Conservation (phyloP, 345 rosid genomes). For the Cochlearia excelsa region DNA sequence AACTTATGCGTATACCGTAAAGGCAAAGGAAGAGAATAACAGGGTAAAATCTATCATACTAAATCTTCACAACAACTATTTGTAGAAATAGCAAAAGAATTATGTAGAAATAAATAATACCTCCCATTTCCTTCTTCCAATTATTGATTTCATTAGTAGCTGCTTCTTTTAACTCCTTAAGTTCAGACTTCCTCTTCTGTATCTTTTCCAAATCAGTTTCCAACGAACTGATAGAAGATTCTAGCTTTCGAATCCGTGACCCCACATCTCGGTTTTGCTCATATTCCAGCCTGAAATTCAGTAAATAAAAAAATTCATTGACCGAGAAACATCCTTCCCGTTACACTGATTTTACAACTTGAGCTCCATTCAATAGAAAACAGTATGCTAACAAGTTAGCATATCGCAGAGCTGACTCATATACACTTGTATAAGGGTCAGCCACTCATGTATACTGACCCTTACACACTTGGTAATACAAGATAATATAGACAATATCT, state of each 20-base stretch:
- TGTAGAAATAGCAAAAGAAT: neutral
- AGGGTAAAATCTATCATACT: too few species aligned
- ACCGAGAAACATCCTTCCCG: constrained; percentile 7
- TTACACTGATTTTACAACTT: constrained; percentile 16
- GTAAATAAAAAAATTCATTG: constrained; percentile 5
- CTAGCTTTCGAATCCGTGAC: constrained; percentile 73
- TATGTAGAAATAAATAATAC: constrained; percentile 39
- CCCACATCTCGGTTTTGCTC: constrained; percentile 91
- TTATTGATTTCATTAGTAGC: constrained; percentile 55
- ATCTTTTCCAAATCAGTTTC: constrained; percentile 62
- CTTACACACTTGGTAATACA: constrained; percentile 17
- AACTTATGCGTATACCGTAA: constrained; percentile 12
- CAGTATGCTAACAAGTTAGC: constrained; percentile 17
- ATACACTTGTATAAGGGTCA: constrained; percentile 5
- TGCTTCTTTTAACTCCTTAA: constrained; percentile 57
- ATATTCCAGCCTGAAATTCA: constrained; percentile 73
- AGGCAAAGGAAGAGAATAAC: constrained; percentile 6
- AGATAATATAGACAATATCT: constrained; percentile 14
- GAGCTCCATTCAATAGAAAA: constrained; percentile 10
- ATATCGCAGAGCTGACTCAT: constrained; percentile 10
- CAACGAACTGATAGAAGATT: constrained; percentile 59
- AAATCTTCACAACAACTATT: too few species aligned
- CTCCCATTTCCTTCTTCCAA: constrained; percentile 77
- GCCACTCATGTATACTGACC: constrained; percentile 2
- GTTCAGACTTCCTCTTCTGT: constrained; percentile 59